A percentile compares a stretch with the other conserved stretches of the same genome.
Evolutionary conservation across 1,284 basidiomycete species (phyloP).

Genomic region (Sporisorium reilianum): DNA sequence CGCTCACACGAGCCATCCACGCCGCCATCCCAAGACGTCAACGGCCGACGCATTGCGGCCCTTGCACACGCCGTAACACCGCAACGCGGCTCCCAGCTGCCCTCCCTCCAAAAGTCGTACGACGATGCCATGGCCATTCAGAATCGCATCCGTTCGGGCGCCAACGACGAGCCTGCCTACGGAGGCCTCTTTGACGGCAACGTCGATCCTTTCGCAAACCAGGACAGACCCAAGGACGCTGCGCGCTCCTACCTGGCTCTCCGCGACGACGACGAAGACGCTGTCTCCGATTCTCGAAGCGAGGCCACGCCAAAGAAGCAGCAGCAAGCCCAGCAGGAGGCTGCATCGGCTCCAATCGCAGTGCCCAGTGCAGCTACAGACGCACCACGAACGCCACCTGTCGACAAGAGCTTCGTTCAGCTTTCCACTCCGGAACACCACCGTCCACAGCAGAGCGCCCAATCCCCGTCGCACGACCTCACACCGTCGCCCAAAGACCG

Average conservation of each 20-base stretch:
- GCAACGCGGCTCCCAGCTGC: slow-evolving; percentile 7
- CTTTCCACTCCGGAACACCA: slow-evolving; percentile 25
- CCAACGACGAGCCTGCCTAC: slow-evolving; percentile 17
- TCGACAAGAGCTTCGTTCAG: slow-evolving; percentile 30
- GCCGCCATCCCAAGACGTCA: slow-evolving; percentile 1
- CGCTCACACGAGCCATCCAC: background rate
- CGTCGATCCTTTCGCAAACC: slow-evolving; percentile 3
- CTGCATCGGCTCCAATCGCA: background rate
- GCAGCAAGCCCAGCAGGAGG: slow-evolving; percentile 8
- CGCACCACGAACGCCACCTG: slow-evolving; percentile 21
- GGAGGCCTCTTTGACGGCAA: slow-evolving; percentile 24
- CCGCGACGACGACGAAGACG: slow-evolving; percentile 34
- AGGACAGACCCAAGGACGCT: background rate
- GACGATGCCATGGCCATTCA: slow-evolving; percentile 36
- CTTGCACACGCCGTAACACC: slow-evolving; percentile 10
- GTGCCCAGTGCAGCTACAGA: background rate
- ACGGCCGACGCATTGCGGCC: slow-evolving; percentile 9
- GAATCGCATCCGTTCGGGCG: slow-evolving; percentile 10
- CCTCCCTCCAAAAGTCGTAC: slow-evolving; percentile 22
- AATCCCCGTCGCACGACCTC: slow-evolving; percentile 6
- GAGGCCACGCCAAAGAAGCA: slow-evolving; percentile 4
- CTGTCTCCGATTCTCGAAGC: background rate
- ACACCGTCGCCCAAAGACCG: slow-evolving; percentile 8
- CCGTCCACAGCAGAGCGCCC: slow-evolving; percentile 9
- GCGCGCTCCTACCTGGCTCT: slow-evolving; percentile 35